phyloP scores from a whole-genome alignment of 2,329 filamentous ascomycete species.

The Alternaria novae-zelandiae region DNA sequence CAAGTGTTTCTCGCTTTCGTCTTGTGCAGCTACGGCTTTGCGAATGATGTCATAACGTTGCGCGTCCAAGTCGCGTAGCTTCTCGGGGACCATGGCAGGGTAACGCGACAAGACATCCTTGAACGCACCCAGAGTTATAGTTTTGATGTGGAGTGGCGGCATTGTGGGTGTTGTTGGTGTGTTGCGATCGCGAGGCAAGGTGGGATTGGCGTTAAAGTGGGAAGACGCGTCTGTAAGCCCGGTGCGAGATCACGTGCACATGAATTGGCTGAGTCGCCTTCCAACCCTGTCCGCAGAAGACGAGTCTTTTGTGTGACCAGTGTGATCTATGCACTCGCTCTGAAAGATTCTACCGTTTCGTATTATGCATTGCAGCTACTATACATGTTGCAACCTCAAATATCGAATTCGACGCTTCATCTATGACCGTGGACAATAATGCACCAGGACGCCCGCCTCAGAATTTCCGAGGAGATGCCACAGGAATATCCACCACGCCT shows the following conservation, averaged over 20 bases:
- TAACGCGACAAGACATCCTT: conserved; percentile 34
- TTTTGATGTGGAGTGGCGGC: conserved; percentile 13
- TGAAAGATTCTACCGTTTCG: background rate
- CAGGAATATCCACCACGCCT: background rate
- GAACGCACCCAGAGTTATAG: conserved; percentile 28
- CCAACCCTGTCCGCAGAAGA: background rate
- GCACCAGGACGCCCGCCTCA: background rate
- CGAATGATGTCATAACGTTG: conserved; percentile 42
- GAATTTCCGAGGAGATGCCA: background rate
- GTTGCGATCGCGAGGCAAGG: background rate
- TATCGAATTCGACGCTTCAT: background rate
- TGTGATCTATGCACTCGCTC: background rate
- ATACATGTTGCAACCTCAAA: background rate
- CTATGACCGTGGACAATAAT: background rate
- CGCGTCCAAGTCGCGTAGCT: conserved; percentile 40
- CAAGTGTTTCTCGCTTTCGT: conserved; percentile 18
- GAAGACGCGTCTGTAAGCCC: background rate
- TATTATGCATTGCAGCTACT: background rate
- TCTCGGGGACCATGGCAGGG: conserved; percentile 29
- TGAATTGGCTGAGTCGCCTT: background rate
- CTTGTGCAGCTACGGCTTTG: conserved; percentile 19
- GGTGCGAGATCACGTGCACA: conserved; percentile 12
- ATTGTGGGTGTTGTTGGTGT: conserved; percentile 6
- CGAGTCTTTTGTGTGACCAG: background rate
- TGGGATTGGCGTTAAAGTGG: background rate